Conservation (phyloP, 192 early-diverging fungal genomes). For the Umbelopsis sp. region DNA sequence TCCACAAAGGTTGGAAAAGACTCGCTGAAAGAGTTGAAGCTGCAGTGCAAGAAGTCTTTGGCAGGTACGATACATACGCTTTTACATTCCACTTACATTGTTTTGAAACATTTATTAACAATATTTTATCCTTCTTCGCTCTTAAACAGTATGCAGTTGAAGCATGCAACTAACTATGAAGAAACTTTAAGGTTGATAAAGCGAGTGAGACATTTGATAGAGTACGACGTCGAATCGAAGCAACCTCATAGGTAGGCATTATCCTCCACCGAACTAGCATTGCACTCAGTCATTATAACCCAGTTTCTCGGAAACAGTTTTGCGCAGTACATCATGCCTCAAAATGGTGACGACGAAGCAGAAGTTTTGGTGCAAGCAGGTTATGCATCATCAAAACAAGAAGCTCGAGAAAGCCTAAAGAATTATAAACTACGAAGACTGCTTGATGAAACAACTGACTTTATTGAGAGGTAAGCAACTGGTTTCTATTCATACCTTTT, state of each 20-base stretch:
- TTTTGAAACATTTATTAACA: not conserved
- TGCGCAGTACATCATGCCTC: constrained; percentile 63
- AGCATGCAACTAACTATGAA: constrained; percentile 61
- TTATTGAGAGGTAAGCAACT: constrained; percentile 69
- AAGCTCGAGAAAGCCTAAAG: constrained; percentile 23
- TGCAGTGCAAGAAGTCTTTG: constrained; percentile 67
- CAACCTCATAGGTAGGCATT: constrained; percentile 32
- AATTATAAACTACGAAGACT: constrained; percentile 68
- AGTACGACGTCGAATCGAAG: constrained; percentile 41
- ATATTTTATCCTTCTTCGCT: not conserved
- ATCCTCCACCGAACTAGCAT: not conserved
- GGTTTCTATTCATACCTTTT: not conserved
- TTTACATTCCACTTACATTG: constrained; percentile 26
- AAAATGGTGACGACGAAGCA: constrained; percentile 56
- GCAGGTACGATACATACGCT: constrained; percentile 44
- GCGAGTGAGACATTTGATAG: constrained; percentile 58
- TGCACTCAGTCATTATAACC: not conserved
- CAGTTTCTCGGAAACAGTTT: constrained; percentile 35
- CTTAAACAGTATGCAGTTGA: constrained; percentile 55
- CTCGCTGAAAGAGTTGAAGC: constrained; percentile 65
- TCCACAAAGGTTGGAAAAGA: constrained; percentile 85
- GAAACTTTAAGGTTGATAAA: constrained; percentile 58
- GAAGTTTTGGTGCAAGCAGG: constrained; percentile 64
- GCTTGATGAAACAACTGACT: constrained; percentile 88
- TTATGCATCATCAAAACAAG: constrained; percentile 33